These are phyloP conservation scores for Podospora fimiseda DNA, from an alignment of 495 filamentous ascomycete genomes.

Conservation along the genomic window DNA sequence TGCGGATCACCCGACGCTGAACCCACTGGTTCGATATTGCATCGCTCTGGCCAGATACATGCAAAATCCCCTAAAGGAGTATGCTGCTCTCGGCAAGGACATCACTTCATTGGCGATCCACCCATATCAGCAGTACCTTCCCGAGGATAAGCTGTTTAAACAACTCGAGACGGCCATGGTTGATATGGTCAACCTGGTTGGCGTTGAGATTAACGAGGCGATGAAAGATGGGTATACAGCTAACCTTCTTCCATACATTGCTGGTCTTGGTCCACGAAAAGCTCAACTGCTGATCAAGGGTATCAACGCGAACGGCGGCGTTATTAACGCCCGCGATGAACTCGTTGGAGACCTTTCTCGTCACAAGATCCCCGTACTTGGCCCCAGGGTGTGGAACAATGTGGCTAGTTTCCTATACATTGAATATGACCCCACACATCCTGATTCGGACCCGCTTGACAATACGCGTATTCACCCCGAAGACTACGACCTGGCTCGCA, in stretches of 20 bases:
- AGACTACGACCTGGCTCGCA: slow-evolving; percentile 93
- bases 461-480: slow-evolving; percentile 96
- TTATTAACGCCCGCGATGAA: slow-evolving; percentile 73
- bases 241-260: slow-evolving; percentile 84
- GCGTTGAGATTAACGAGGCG: slow-evolving; percentile 91
- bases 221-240: slow-evolving; percentile 70
- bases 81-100: slow-evolving; percentile 83
- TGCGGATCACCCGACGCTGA: slow-evolving; percentile 71
- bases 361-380: slow-evolving; percentile 70
- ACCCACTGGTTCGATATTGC: slow-evolving; percentile 75
- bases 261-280: slow-evolving; percentile 89
- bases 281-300: slow-evolving; percentile 80
- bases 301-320: slow-evolving; percentile 78
- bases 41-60: slow-evolving; percentile 82
- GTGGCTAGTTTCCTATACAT: slow-evolving; percentile 92
- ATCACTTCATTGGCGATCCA: slow-evolving; percentile 83
- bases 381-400: slow-evolving; percentile 88
- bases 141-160: slow-evolving; percentile 76
- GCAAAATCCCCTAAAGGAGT: slow-evolving; percentile 91
- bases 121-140: slow-evolving; percentile 78
- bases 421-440: slow-evolving; percentile 71
- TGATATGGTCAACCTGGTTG: slow-evolving; percentile 95
- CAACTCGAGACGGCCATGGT: slow-evolving; percentile 90
- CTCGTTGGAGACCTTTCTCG: slow-evolving; percentile 79
- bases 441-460: slow-evolving; percentile 82